Evolutionary conservation across 2,329 filamentous ascomycete genomes (phyloP), one percentile per base, ranked within the genome.

Genomic region (Aureobasidium sp.): DNA sequence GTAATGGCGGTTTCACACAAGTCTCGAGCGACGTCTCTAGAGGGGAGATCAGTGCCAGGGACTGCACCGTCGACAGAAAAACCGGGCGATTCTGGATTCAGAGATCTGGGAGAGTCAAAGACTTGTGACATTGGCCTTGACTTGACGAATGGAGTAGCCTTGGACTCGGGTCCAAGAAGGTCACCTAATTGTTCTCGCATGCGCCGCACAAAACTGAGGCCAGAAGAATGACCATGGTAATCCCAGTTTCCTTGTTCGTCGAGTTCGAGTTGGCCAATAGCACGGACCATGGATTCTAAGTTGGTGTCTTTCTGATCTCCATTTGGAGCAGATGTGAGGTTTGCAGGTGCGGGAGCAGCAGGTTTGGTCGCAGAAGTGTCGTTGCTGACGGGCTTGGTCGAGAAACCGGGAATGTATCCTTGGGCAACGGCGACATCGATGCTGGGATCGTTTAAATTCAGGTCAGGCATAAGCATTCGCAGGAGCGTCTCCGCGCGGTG

Each of bases 181-280:
- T 87, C 85, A 48, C 90, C 88, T 66, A 97, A 90, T 70, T 96
- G 89, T 69, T 95, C 89, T 68, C 91, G 88, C 82, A 99, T 87
- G 60, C 90, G 86, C 65, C 85, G 84, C 67, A 97, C 82, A 72
- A 97, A 99, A 65, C 93, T 90, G 47, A 92, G 83, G 3, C 93
- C 92, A 0, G 94, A 97, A 0, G 93, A 97, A 65, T 90, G 89
- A 51, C 94, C 94, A 70, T 96, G 91, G 69, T 96, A 99, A 74
- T 97, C 92, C 86, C 91, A 96, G 68, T 94, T 86, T 45, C 93
- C 93, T 68, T 87, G 85, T 67, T 97, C 93, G 68, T 96, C 91
- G 37, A 97, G 81, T 69, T 97, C 93, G 21, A 99, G 81, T 71
- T 92, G 89, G 39, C 93, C 94, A 3, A 93, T 91, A 45, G 90